phyloP scores from a whole-genome alignment of 768 basidiomycete species.

The Tulasnella sp. region DNA sequence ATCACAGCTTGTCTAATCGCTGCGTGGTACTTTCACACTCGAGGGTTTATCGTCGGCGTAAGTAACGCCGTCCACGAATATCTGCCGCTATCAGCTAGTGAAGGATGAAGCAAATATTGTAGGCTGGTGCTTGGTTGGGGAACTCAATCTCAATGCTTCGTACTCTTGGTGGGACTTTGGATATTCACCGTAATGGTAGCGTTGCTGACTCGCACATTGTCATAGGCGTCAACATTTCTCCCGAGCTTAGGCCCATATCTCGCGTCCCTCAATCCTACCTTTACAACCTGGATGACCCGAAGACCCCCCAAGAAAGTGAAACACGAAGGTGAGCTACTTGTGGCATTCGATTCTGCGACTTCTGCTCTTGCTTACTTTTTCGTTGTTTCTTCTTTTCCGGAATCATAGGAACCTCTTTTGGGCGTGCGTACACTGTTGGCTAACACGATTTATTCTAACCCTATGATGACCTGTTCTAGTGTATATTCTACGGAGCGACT shows the following conservation, averaged over 20 bases:
- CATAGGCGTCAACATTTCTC: constrained; percentile 1
- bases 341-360: background rate
- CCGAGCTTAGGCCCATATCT: constrained; percentile 4
- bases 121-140: constrained; percentile 5
- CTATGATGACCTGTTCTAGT: background rate
- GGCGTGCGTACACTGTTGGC: background rate
- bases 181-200: background rate
- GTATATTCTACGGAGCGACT: constrained; percentile 3
- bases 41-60: constrained; percentile 1
- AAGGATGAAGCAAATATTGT: too few species aligned
- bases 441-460: background rate
- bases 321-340: background rate
- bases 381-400: too few species aligned
- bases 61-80: too few species aligned
- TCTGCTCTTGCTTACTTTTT: too few species aligned
- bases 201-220: background rate
- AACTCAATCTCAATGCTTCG: background rate
- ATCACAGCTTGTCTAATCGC: background rate
- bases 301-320: background rate
- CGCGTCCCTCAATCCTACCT: background rate
- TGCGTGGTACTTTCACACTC: constrained; percentile 6
- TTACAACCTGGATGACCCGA: background rate
- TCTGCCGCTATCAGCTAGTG: too few species aligned
- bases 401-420: constrained; percentile 8
- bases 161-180: background rate